Percentiles rank a stretch among this genome's conserved stretches.
Evolutionary conservation across 306 rosid genomes (phyloP).

Genomic region (Sphenostylis stenocarpa): DNA sequence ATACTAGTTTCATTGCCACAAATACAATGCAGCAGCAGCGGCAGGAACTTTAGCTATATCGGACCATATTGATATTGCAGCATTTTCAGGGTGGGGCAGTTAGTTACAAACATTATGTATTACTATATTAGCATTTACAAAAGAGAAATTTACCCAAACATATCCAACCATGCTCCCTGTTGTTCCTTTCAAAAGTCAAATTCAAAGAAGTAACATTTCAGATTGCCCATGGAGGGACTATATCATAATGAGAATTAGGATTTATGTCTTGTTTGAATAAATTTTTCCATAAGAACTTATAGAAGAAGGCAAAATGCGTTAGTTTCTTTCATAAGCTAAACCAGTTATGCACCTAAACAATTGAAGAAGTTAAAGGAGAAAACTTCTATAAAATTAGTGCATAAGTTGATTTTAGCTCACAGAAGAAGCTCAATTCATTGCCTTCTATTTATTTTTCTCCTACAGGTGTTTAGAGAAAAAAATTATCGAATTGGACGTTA

Average conservation of each 20-base stretch:
- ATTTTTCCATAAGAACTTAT: neutral
- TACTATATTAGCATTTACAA: neutral
- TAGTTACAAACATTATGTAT: neutral
- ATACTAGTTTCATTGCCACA: neutral
- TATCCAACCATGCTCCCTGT: neutral
- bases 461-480: neutral
- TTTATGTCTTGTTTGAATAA: neutral
- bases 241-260: neutral
- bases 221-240: neutral
- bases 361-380: neutral
- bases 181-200: neutral
- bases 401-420: too few relatives aligned
- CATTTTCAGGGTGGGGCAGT: neutral
- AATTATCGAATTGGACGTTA: neutral
- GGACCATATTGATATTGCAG: neutral
- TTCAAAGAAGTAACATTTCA: neutral
- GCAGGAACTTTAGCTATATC: neutral
- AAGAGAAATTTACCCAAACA: neutral
- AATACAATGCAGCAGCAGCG: conserved; percentile 7
- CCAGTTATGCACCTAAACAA: neutral
- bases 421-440: neutral
- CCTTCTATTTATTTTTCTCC: neutral
- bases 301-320: neutral
- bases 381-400: neutral
- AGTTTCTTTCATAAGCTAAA: neutral